Base-by-base conservation (phyloP, 1,139 yeast species). In the Casaregolazyma suthepensis region DNA sequence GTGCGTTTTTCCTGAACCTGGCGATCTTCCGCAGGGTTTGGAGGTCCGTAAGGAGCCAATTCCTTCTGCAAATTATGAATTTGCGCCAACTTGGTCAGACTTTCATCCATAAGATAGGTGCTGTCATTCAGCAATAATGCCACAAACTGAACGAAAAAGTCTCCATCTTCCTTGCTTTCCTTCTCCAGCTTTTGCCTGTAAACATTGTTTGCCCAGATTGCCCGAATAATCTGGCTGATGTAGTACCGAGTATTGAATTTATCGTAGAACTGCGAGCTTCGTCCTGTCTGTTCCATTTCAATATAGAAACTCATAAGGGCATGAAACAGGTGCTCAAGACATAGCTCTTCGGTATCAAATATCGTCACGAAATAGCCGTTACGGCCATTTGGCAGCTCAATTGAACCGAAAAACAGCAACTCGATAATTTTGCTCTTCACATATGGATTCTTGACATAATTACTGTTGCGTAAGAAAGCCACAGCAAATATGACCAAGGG, bases 71-170 rank as follows among this genome's bases (percentile, higher is more conserved):
- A 76, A 49, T 78, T 76, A 64, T 90, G 97, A 53, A 93, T 91
- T 46, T 82, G 83, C 43, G 83, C 78, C 58, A 93, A 75, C 64
- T 87, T 88, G 54, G 87, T 80, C 58, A 93, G 78, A 1, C 97
- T 86, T 70, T 94, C 99, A 69, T 94, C 99, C 56, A 93, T 74
- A 60, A 94, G 75, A 65, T 84, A 93, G 0, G 99, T 93, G 10
- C 95, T 84, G 70, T 93, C 99, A 69, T 93, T 94, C 66, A 93
- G 75, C 87, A 93, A 85, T 68, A 97, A 78, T 0, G 99, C 99
- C 58, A 93, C 88, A 66, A 93, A 90, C 63, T 95, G 76, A 50
- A 93, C 85, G 66, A 94, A 93, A 64, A 93, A 93, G 54, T 87
- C 90, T 37, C 85, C 85, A 61, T 68, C 64, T 38, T 61, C 58